Conservation (phyloP, 148 eudicot genomes). For the Spergularia marina region DNA sequence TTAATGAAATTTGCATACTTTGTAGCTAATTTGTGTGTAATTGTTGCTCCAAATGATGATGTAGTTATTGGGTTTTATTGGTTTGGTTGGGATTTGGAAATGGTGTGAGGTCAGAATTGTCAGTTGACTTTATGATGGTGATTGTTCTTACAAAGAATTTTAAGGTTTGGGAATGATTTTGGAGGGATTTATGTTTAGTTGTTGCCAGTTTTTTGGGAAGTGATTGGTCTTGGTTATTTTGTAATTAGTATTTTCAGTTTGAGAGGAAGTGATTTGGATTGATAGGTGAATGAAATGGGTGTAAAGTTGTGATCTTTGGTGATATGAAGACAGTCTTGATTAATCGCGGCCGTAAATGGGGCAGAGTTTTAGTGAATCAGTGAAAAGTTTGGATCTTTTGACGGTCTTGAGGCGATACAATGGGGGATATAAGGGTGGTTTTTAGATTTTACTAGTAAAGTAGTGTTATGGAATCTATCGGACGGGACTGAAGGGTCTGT, state of each 20-base stretch:
- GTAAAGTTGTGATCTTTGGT: constrained; percentile 2
- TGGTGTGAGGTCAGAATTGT: neutral
- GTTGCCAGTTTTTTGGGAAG: no score
- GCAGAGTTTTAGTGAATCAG: neutral
- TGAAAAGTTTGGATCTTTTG: constrained; percentile 7
- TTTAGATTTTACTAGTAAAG: neutral
- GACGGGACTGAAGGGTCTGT: neutral
- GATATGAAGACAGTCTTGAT: neutral
- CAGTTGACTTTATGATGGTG: neutral
- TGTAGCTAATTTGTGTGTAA: neutral
- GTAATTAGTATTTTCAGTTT: neutral
- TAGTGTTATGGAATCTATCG: neutral
- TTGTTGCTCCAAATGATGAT: neutral
- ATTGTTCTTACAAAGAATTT: neutral
- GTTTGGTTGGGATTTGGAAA: neutral
- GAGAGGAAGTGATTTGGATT: neutral
- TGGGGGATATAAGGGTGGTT: neutral
- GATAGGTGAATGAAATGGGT: neutral
- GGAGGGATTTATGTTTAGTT: no score
- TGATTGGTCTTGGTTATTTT: neutral
- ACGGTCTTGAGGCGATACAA: no score
- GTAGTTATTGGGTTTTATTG: neutral
- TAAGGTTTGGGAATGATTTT: constrained; percentile 1
- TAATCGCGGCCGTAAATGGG: neutral
- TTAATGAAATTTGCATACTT: neutral